Evolutionary conservation across 1,139 yeast species (phyloP).

Genomic region (Lodderomyces oxycetoniae): DNA sequence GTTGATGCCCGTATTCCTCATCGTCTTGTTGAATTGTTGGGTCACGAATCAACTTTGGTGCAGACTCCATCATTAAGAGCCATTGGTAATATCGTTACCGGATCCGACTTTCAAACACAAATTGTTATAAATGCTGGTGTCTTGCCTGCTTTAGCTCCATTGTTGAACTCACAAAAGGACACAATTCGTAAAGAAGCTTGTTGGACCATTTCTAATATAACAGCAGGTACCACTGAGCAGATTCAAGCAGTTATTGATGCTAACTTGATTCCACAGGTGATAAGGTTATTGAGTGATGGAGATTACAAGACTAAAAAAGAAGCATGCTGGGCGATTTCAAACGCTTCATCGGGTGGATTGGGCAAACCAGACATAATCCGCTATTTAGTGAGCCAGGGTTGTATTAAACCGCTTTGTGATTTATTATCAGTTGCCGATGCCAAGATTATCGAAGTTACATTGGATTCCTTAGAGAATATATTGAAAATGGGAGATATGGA

Average conservation of each 20-base stretch:
- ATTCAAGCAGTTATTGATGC: conserved; percentile 95
- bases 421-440: conserved; percentile 82
- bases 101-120: conserved; percentile 93
- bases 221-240: conserved; percentile 95
- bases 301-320: conserved; percentile 96
- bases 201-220: conserved; percentile 97
- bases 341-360: conserved; percentile 94
- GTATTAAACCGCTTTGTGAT: conserved; percentile 96
- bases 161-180: conserved; percentile 82
- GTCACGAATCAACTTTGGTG: conserved; percentile 77
- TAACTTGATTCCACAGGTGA: conserved; percentile 88
- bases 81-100: conserved; percentile 96
- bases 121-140: conserved; percentile 93
- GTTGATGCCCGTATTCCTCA: conserved; percentile 95
- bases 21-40: conserved; percentile 83
- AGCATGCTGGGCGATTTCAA: conserved; percentile 99
- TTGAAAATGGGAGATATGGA: conserved; percentile 92
- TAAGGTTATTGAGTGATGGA: conserved; percentile 73
- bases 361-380: conserved; percentile 90
- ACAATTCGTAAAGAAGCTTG: conserved; percentile 95
- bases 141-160: conserved; percentile 74
- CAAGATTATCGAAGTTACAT: conserved; percentile 88
- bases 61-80: conserved; percentile 98
- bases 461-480: conserved; percentile 92
- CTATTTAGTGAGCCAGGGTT: conserved; percentile 89